Evolutionary conservation across 2,329 filamentous ascomycete genomes (phyloP), one percentile per base, ranked within the genome.

Genomic region (Claviceps sp.): DNA sequence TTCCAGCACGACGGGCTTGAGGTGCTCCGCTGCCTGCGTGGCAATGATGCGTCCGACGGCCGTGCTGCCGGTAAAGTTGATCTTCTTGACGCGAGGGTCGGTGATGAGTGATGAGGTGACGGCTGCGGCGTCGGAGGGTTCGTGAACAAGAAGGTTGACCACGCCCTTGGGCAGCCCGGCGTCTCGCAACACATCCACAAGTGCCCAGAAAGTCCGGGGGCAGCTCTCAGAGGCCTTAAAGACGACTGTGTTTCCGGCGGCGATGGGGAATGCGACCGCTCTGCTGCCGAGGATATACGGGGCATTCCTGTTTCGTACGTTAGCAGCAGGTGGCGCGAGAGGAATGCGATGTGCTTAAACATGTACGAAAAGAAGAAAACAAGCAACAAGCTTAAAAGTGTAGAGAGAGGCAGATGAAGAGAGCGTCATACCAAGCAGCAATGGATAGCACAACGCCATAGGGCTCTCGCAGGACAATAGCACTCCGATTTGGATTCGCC

Each of bases 11-110:
- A 86, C 76, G 0, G 87, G 88, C 72, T 95, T 95, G 43, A 93
- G 73, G 59, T 85, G 70, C 62, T 85, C 79, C 26, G 84, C 89
- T 0, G 85, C 85, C 8, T 79, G 74, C 17, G 74, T 72, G 10
- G 80, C 85, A 53, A 95, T 81, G 61, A 89, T 84, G 37, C 80
- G 76, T 1, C 89, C 89, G 0, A 93, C 83, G 0, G 65, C 65
- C 0, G 87, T 89, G 60, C 80, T 85, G 38, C 89, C 89, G 0
- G 89, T 95, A 67, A 94, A 95, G 69, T 89, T 93, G 64, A 95
- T 75, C 70, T 94, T 94, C 64, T 81, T 84, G 52, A 94, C 70
- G 0, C 73, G 71, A 0, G 78, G 78, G 60, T 86, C 73, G 47
- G 79, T 76, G 57, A 94, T 86, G 37, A 93, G 66, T 1, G 79